Percentiles rank a stretch among this genome's conserved stretches.
Evolutionary conservation across 768 basidiomycete genomes (phyloP).

Genomic region (Mycena olivaceomarginata): DNA sequence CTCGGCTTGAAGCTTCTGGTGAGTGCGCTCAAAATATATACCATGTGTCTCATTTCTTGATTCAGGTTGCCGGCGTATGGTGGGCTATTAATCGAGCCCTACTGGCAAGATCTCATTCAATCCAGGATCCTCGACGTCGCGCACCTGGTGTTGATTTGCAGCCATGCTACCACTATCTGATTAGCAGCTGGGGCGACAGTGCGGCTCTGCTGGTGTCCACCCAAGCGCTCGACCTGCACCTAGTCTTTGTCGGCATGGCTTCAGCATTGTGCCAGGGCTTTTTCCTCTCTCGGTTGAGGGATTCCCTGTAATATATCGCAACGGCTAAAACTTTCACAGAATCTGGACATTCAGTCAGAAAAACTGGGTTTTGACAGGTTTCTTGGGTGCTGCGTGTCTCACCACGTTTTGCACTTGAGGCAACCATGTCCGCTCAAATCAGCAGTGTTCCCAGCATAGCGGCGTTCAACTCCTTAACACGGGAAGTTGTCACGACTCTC

Average conservation of each 20-base stretch:
- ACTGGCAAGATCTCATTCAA: not conserved
- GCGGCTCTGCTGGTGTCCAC: slow-evolving; percentile 28
- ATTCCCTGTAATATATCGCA: not conserved
- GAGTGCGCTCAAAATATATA: not conserved
- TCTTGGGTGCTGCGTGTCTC: slow-evolving; percentile 24
- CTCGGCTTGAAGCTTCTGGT: slow-evolving; percentile 40
- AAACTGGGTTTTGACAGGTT: slow-evolving; percentile 26
- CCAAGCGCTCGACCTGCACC: slow-evolving; percentile 20
- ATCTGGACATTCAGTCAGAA: slow-evolving; percentile 44
- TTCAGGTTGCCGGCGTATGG: slow-evolving; percentile 27
- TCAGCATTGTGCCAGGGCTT: slow-evolving; percentile 26
- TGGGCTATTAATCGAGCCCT: not conserved
- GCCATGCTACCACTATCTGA: slow-evolving; percentile 38
- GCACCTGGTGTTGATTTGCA: slow-evolving; percentile 38
- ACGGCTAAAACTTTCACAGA: not conserved
- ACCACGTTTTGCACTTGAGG: slow-evolving; percentile 33
- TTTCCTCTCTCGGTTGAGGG: slow-evolving; percentile 26
- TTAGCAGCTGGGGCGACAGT: slow-evolving; percentile 34
- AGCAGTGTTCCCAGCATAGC: slow-evolving; percentile 10
- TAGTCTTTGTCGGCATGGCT: slow-evolving; percentile 35
- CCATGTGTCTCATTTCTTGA: not conserved
- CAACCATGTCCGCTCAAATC: slow-evolving; percentile 34
- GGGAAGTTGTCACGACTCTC: slow-evolving; percentile 33
- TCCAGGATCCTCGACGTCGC: slow-evolving; percentile 34
- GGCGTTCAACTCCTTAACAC: slow-evolving; percentile 9